A percentile compares a stretch with the other conserved stretches of the same genome.
These are phyloP conservation scores for Ogataea siamensis DNA, from an alignment of 805 yeast species.

Conservation along the genomic window DNA sequence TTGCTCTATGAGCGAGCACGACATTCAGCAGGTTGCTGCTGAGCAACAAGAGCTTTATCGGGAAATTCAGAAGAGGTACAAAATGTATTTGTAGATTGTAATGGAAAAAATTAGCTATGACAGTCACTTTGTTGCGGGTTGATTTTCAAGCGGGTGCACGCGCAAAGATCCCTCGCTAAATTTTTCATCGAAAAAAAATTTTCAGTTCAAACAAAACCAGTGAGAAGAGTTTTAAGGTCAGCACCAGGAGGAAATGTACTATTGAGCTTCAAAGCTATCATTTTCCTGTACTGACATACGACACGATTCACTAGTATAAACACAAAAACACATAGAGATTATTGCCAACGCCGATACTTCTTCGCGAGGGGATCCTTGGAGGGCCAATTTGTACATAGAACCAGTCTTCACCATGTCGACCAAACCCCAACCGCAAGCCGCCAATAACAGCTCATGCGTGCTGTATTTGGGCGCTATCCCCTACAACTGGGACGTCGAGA, in stretches of 20 bases:
- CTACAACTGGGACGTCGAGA: constrained; percentile 66
- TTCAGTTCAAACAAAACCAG: constrained; percentile 15
- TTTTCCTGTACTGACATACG: constrained; percentile 10
- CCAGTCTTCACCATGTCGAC: constrained; percentile 14
- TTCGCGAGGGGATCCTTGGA: constrained; percentile 15
- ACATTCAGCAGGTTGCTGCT: constrained; percentile 19
- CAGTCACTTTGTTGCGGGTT: constrained; percentile 17
- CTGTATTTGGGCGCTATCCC: constrained; percentile 65
- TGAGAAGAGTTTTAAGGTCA: constrained; percentile 13
- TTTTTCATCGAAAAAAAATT: constrained; percentile 15
- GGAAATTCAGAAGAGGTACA: constrained; percentile 26
- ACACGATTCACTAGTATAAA: constrained; percentile 7
- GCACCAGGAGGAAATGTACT: constrained; percentile 12
- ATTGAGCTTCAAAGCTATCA: constrained; percentile 6
- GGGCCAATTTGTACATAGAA: constrained; percentile 16
- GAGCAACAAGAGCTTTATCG: constrained; percentile 26
- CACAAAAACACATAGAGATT: constrained; percentile 8
- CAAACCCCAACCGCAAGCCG: constrained; percentile 15
- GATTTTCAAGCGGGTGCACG: constrained; percentile 5
- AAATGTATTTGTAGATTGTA: constrained; percentile 9
- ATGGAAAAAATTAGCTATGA: constrained; percentile 5
- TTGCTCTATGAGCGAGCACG: constrained; percentile 25
- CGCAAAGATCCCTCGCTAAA: constrained; percentile 10
- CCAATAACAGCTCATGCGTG: constrained; percentile 40
- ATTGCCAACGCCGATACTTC: constrained; percentile 13